Percentiles rank a stretch among this genome's conserved stretches.
Conservation (phyloP, 441 rosid genomes). For the Monsonia emarginata region DNA sequence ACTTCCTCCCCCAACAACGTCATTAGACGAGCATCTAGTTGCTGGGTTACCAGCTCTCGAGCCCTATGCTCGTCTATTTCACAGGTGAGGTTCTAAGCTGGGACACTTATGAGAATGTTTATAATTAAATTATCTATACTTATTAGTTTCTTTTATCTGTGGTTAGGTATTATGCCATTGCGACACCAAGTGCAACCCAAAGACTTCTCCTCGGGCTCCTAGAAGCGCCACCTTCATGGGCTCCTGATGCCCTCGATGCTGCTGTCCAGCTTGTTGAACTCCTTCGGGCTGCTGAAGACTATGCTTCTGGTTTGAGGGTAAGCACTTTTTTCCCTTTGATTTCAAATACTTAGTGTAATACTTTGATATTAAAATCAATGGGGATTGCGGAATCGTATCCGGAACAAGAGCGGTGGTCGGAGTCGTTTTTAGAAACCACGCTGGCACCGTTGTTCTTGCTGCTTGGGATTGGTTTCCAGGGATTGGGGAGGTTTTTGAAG, state of each 20-base stretch:
- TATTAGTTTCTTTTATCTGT: conserved; percentile 7
- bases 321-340: conserved; percentile 12
- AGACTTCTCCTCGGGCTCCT: conserved; percentile 94
- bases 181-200: conserved; percentile 99
- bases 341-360: conserved; percentile 1
- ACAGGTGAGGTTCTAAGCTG: conserved; percentile 48
- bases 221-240: conserved; percentile 99
- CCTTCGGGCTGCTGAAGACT: conserved; percentile 96
- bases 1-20: conserved; percentile 94
- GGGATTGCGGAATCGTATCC: too few relatives aligned
- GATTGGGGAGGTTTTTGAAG: too few relatives aligned
- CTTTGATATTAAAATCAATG: too few relatives aligned
- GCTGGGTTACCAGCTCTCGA: conserved; percentile 98
- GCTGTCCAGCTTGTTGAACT: conserved; percentile 99
- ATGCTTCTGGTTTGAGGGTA: conserved; percentile 92
- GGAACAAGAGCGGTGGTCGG: too few relatives aligned
- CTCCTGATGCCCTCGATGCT: conserved; percentile 99
- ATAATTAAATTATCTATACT: background rate
- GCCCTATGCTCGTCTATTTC: conserved; percentile 93
- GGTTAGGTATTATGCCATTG: conserved; percentile 82
- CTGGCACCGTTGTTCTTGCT: too few relatives aligned
- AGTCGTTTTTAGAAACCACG: too few relatives aligned
- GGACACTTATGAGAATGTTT: background rate
- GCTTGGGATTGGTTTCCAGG: too few relatives aligned
- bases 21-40: conserved; percentile 92